These are phyloP conservation scores for Colletotrichum musae DNA, from an alignment of 2,329 filamentous ascomycete genomes.

Conservation along the genomic window DNA sequence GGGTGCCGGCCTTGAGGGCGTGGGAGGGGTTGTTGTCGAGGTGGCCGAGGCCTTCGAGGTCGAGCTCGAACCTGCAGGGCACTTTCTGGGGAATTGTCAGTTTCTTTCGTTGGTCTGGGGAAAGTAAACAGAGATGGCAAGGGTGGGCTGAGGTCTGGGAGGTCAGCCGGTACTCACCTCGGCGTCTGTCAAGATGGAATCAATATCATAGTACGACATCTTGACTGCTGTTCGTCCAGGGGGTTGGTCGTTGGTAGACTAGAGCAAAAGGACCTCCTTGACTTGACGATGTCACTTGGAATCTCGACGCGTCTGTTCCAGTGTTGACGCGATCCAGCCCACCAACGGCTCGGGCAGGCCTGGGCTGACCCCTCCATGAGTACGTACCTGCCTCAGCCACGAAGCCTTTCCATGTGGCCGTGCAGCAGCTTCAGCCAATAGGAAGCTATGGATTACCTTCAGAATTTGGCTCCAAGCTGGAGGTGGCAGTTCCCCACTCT, in stretches of 20 bases:
- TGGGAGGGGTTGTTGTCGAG: constrained; percentile 83
- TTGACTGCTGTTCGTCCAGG: background rate
- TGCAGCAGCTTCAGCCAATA: background rate
- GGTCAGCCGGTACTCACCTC: constrained; percentile 67
- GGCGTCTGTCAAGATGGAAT: constrained; percentile 87
- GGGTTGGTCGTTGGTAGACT: too few relatives aligned
- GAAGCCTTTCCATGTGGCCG: constrained; percentile 1
- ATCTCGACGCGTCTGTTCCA: constrained; percentile 12
- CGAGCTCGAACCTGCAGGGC: constrained; percentile 93
- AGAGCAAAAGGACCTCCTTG: too few relatives aligned
- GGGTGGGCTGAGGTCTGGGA: background rate
- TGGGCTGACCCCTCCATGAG: too few relatives aligned
- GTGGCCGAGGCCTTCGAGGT: constrained; percentile 88
- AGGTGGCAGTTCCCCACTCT: constrained; percentile 28
- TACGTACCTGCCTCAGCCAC: too few relatives aligned
- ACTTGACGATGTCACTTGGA: background rate
- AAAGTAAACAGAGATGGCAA: background rate
- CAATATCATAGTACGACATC: constrained; percentile 87
- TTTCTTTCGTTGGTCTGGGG: background rate
- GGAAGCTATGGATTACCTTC: background rate
- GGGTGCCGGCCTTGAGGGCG: constrained; percentile 84
- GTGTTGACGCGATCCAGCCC: constrained; percentile 19
- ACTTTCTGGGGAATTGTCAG: constrained; percentile 77
- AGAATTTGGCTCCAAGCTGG: background rate
- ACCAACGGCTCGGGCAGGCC: too few relatives aligned